A percentile compares a stretch with the other conserved stretches of the same genome.
Conservation (phyloP, 2,329 filamentous ascomycete genomes). For the Pleurostoma richardsiae region DNA sequence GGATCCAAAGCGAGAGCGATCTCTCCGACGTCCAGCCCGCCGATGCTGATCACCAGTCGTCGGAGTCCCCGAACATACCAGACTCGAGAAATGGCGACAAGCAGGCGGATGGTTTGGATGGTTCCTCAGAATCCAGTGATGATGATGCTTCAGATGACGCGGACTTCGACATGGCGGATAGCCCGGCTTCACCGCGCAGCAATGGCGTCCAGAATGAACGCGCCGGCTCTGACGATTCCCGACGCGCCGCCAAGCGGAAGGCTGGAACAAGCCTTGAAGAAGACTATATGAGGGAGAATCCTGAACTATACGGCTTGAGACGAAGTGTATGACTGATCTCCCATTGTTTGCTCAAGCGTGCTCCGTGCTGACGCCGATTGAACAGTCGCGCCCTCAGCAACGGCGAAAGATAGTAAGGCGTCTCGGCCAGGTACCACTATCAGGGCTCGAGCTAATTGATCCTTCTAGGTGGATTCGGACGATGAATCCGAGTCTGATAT, state of each 20-base stretch:
- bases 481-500: slow-evolving; percentile 73
- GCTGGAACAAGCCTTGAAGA: slow-evolving; percentile 60
- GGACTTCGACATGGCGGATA: slow-evolving; percentile 73
- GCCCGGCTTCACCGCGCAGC: slow-evolving; percentile 41
- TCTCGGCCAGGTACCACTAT: background rate
- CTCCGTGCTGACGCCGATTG: slow-evolving; percentile 23
- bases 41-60: slow-evolving; percentile 26
- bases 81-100: slow-evolving; percentile 32
- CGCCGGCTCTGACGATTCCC: slow-evolving; percentile 68
- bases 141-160: slow-evolving; percentile 60
- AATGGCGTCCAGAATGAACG: slow-evolving; percentile 45
- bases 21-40: slow-evolving; percentile 64
- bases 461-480: slow-evolving; percentile 42
- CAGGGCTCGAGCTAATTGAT: slow-evolving; percentile 12
- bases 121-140: slow-evolving; percentile 40
- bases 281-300: slow-evolving; percentile 83
- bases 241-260: slow-evolving; percentile 69
- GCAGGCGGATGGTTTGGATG: slow-evolving; percentile 28
- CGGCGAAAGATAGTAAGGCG: slow-evolving; percentile 51
- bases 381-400: slow-evolving; percentile 51
- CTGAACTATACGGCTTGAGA: slow-evolving; percentile 88
- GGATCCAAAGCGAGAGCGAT: slow-evolving; percentile 65
- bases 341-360: slow-evolving; percentile 4
- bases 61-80: slow-evolving; percentile 16
- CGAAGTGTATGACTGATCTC: slow-evolving; percentile 66